Percentiles rank a stretch among this genome's conserved stretches.
These are phyloP conservation scores for Alisma plantagoaquatica DNA, from an alignment of 106 monocot genomes.

Conservation along the genomic window DNA sequence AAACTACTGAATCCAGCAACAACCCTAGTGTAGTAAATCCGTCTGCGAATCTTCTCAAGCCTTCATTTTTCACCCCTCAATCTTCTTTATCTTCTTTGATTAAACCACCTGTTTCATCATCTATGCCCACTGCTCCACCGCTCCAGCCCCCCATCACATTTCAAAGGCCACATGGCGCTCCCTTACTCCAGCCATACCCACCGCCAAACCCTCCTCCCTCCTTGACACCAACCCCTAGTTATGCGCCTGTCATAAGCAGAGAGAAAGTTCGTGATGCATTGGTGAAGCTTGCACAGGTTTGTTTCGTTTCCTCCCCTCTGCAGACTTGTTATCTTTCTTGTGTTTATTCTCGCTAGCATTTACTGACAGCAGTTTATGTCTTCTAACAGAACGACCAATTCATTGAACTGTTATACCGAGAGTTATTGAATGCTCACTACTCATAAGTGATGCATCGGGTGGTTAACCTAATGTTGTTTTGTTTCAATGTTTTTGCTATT, in stretches of 20 bases:
- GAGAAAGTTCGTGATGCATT: slow-evolving; percentile 68
- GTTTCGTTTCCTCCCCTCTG: background rate
- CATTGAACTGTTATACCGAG: slow-evolving; percentile 77
- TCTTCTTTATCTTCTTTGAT: slow-evolving; percentile 32
- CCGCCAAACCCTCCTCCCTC: slow-evolving; percentile 72
- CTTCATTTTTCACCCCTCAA: slow-evolving; percentile 53
- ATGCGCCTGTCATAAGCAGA: slow-evolving; percentile 42
- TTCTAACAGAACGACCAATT: slow-evolving; percentile 53
- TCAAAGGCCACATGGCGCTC: slow-evolving; percentile 61
- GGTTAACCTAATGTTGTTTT: too few relatives aligned
- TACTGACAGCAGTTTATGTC: background rate
- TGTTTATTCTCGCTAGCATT: slow-evolving; percentile 3
- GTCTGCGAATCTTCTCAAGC: slow-evolving; percentile 52
- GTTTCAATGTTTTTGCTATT: too few relatives aligned
- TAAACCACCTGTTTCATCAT: slow-evolving; percentile 31
- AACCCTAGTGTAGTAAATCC: slow-evolving; percentile 1
- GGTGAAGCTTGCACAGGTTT: slow-evolving; percentile 64
- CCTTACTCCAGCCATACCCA: slow-evolving; percentile 85
- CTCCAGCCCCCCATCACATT: slow-evolving; percentile 43
- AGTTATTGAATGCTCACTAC: slow-evolving; percentile 50
- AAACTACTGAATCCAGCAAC: slow-evolving; percentile 22
- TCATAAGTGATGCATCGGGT: too few relatives aligned
- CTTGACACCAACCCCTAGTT: slow-evolving; percentile 39
- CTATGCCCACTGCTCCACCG: slow-evolving; percentile 37
- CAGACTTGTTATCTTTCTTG: background rate